Evolutionary conservation across 192 early-diverging fungal species (phyloP), one percentile per base, ranked within the genome.

Genomic region (Coemansia sp.): DNA sequence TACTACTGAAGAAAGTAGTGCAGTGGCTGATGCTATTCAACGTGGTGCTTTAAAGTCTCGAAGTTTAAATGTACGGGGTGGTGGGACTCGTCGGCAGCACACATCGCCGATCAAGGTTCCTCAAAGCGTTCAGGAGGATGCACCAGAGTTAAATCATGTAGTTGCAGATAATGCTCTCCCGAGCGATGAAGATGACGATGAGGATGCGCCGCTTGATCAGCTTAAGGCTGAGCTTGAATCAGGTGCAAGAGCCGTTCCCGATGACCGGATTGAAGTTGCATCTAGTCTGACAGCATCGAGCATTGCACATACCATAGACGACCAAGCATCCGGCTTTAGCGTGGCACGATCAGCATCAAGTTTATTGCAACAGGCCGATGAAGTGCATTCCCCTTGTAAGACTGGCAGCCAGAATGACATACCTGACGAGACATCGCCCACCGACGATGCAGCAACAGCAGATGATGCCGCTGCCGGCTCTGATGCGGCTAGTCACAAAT

Each of bases 161-260:
- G 34, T 10, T 9, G 34, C 34, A 1, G 34, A 37, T 9, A 37
- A 8, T 37, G 7, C 7, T 9, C 3, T 37, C 34, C 11, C 34
- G 12, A 50, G 48, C 24, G 69, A 73, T 24, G 73, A 77, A 44
- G 73, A 77, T 56, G 67, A 25, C 24, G 69, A 73, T 24, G 73
- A 77, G 50, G 73, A 77, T 56, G 67, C 67, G 41, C 73, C 73
- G 13, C 67, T 77, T 25, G 53, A 77, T 39, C 25, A 55, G 48
- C 60, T 77, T 37, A 58, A 70, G 59, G 67, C 60, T 4, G 67
- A 69, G 24, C 73, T 77, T 11, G 56, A 53, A 24, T 53, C 67
- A 4, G 73, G 57, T 10, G 33, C 33, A 15, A 40, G 42, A 21
- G 19, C 63, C 2, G 56, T 45, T 19, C 49, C 49, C 6, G 47